Evolutionary conservation across 768 basidiomycete genomes (phyloP), one percentile per base, ranked within the genome.

Genomic region (Tricholomella constricta): DNA sequence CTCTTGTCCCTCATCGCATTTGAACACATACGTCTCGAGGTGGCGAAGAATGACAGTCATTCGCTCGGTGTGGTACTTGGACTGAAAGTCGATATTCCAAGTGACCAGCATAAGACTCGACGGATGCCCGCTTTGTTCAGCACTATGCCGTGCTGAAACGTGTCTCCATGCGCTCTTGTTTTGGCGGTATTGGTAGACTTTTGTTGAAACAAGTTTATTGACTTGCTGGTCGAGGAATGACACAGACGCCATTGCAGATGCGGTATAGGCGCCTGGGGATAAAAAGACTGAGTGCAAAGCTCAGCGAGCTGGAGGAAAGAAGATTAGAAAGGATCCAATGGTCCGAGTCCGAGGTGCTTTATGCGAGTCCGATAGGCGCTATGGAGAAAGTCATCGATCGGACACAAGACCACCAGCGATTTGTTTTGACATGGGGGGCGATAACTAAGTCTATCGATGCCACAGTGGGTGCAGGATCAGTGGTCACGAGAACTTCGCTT

Each of bases 81-180:
- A 68, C 35, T 63, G 57, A 62, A 79, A 83, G 62, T 86, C 80
- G 48, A 91, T 60, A 66, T 91, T 91, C 89, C 89, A 91, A 25
- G 86, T 83, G 55, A 91, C 65, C 44, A 91, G 65, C 51, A 74
- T 74, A 44, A 90, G 60, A 31, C 70, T 70, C 25, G 74, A 65
- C 44, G 59, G 52, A 49, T 62, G 63, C 46, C 55, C 45, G 31
- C 57, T 54, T 35, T 58, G 59, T 17, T 62, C 60, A 25, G 54
- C 54, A 52, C 63, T 61, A n/a, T 69, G 69, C 48, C 70, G 71
- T 45, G 71, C 65, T 9, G 70, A 63, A 45, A 75, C 48, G 48
- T 81, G 79, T 57, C 79, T 79, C 81, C 81, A 82, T 5, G 60
- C 64, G 26, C 66, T 62, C 53, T 72, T 74, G 44, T 68, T 66